These are phyloP conservation scores for Micractinium conductrix DNA, from an alignment of 139 green algal species.

Conservation along the genomic window DNA sequence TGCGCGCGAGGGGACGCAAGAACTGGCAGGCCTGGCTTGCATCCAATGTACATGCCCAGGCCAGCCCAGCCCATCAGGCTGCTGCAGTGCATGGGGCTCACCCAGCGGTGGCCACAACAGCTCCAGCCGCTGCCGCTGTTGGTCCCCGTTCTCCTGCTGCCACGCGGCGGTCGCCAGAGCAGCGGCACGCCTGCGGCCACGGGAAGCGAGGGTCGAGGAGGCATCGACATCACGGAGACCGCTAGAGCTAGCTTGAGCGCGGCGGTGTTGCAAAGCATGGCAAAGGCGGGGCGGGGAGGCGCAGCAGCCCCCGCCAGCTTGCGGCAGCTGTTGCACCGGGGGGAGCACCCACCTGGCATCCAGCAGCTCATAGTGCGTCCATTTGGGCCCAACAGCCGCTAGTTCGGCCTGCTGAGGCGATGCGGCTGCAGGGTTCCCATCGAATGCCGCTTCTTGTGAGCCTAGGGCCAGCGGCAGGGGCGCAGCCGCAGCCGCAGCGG, in stretches of 20 bases:
- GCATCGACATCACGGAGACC: too few relatives aligned
- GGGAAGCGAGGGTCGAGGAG: not conserved
- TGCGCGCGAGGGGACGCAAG: not conserved
- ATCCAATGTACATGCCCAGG: not conserved
- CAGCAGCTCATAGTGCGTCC: conserved; percentile 22
- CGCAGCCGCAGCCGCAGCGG: not conserved
- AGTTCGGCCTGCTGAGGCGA: not conserved
- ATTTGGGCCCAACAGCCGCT: too few relatives aligned
- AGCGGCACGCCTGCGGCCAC: not conserved
- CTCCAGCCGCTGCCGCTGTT: conserved; percentile 11
- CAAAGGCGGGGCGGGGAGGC: not conserved
- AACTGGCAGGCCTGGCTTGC: not conserved
- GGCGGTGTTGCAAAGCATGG: not conserved
- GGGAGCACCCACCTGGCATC: conserved; percentile 12
- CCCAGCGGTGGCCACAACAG: conserved; percentile 22
- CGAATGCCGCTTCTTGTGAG: conserved; percentile 15
- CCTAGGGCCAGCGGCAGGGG: not conserved
- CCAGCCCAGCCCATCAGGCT: not conserved
- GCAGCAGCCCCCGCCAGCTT: not conserved
- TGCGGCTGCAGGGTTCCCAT: conserved; percentile 3
- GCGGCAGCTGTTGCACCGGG: not conserved
- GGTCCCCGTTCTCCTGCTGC: not conserved
- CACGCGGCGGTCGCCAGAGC: not conserved
- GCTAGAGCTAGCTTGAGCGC: too few relatives aligned
- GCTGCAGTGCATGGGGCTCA: not conserved